A percentile compares a stretch with the other conserved stretches of the same genome.
Evolutionary conservation across 1,284 basidiomycete genomes (phyloP).

Genomic region (Xerocomus nothofagi): DNA sequence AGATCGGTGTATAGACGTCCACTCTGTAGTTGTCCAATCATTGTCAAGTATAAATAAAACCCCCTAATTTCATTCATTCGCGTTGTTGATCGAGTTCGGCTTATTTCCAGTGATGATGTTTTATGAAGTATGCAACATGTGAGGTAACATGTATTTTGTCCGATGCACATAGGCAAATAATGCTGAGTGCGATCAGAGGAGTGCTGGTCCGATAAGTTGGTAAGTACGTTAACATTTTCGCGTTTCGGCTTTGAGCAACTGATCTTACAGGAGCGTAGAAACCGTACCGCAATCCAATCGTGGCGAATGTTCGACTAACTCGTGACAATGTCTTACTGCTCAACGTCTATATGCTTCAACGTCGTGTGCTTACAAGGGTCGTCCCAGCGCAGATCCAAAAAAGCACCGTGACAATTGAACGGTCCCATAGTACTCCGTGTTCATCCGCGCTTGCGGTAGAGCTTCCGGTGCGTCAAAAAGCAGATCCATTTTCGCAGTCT

Average conservation of each 20-base stretch:
- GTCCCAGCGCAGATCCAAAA: too few relatives aligned
- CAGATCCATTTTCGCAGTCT: too few relatives aligned
- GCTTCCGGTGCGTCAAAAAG: too few relatives aligned
- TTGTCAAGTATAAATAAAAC: conserved; percentile 39
- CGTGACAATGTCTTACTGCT: background rate
- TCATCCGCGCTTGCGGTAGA: too few relatives aligned
- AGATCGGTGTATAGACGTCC: conserved; percentile 69
- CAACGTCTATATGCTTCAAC: background rate
- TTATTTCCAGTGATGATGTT: background rate
- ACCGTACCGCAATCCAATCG: background rate
- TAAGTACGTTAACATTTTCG: conserved; percentile 3
- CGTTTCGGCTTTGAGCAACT: background rate
- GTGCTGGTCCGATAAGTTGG: background rate
- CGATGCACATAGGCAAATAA: background rate
- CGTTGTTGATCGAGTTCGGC: background rate
- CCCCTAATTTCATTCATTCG: conserved; percentile 9
- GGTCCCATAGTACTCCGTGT: too few relatives aligned
- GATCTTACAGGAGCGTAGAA: background rate
- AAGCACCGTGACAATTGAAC: too few relatives aligned
- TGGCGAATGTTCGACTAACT: background rate
- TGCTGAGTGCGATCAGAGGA: background rate
- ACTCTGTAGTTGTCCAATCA: conserved; percentile 70
- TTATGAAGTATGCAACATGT: background rate
- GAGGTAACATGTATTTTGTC: background rate
- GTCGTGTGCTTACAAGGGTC: background rate